Conservation (phyloP, 106 monocot species). For the Phalaenopsis equestris region DNA sequence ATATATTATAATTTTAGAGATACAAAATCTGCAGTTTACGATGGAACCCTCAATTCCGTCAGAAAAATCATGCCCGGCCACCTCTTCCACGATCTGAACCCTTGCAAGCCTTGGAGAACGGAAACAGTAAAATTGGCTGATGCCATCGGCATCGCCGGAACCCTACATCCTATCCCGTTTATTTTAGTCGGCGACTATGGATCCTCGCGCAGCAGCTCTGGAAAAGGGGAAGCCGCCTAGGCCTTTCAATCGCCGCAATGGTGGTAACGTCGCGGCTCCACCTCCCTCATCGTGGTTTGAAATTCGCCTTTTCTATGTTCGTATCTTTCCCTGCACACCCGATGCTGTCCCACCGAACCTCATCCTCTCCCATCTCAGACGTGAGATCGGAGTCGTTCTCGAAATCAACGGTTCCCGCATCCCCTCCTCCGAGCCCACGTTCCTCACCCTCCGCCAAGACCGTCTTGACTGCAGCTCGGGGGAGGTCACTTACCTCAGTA, state of each 20-base stretch:
- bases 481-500: slow-evolving; percentile 67
- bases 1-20: no score
- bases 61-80: not conserved
- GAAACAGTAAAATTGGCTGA: not conserved
- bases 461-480: slow-evolving; percentile 36
- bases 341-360: slow-evolving; percentile 35
- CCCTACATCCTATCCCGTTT: not conserved
- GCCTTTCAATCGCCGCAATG: not conserved
- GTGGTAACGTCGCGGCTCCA: not conserved
- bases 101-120: not conserved
- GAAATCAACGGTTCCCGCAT: slow-evolving; percentile 66
- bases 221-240: not conserved
- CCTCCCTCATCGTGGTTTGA: slow-evolving; percentile 51
- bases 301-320: slow-evolving; percentile 79
- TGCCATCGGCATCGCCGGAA: not conserved
- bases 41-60: no score
- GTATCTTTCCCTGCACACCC: slow-evolving; percentile 38
- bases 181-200: not conserved
- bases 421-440: slow-evolving; percentile 26
- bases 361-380: slow-evolving; percentile 53
- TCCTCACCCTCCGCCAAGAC: slow-evolving; percentile 44
- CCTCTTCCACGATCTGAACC: not conserved
- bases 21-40: no score
- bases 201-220: not conserved
- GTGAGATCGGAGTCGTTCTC: slow-evolving; percentile 48